Conservation (phyloP, 2,329 filamentous ascomycete genomes). For the Fusarium guadeloupense region DNA sequence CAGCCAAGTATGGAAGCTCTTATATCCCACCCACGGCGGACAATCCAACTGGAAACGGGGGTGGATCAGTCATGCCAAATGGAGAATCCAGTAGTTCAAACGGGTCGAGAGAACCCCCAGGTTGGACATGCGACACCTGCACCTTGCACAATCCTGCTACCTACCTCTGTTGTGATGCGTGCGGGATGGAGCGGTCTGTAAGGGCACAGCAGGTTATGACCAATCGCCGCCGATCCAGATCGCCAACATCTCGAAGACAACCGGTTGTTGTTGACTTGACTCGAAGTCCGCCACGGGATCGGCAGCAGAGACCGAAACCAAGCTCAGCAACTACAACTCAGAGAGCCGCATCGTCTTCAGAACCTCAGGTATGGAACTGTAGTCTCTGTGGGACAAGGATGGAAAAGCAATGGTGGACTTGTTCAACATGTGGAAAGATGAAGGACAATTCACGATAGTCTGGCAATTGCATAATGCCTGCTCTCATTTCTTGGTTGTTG, state of each 20-base stretch:
- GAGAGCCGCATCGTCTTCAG: slow-evolving; percentile 15
- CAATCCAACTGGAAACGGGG: slow-evolving; percentile 59
- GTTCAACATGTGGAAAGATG: slow-evolving; percentile 63
- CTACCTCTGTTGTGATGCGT: slow-evolving; percentile 67
- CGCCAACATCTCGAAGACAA: slow-evolving; percentile 13
- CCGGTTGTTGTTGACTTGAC: slow-evolving; percentile 49
- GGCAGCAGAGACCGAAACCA: slow-evolving; percentile 1
- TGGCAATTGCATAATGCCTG: slow-evolving; percentile 11
- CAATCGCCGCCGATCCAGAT: slow-evolving; percentile 32
- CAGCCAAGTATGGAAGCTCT: slow-evolving; percentile 61
- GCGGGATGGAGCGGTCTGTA: slow-evolving; percentile 55
- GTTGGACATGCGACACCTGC: slow-evolving; percentile 65
- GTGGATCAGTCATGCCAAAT: slow-evolving; percentile 46
- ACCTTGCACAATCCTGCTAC: slow-evolving; percentile 64
- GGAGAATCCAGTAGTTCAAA: slow-evolving; percentile 6
- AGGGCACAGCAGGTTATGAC: slow-evolving; percentile 23
- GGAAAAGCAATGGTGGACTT: slow-evolving; percentile 67
- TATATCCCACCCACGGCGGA: slow-evolving; percentile 61
- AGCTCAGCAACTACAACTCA: slow-evolving; percentile 9
- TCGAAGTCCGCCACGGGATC: slow-evolving; percentile 43
- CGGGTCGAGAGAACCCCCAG: slow-evolving; percentile 25
- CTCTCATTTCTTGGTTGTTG: slow-evolving; percentile 9
- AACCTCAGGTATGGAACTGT: slow-evolving; percentile 59
- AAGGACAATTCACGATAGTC: slow-evolving; percentile 57
- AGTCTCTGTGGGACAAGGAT: slow-evolving; percentile 61